Base-by-base conservation (phyloP, 805 yeast genomes). In the Candida oleophila region DNA sequence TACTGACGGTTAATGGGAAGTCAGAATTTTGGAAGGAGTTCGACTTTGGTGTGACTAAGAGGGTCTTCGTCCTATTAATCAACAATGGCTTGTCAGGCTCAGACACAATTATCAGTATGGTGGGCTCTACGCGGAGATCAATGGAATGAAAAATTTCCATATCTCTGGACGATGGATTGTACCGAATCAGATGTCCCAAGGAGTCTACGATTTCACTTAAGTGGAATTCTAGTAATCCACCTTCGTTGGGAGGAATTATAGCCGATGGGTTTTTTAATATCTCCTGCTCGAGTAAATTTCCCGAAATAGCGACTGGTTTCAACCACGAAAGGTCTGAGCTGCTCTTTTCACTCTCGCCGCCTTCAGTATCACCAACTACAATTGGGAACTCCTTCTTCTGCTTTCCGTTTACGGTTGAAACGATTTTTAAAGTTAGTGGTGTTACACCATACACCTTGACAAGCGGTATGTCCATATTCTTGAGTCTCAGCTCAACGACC, bases 381-480 rank as follows among this genome's bases (percentile, higher is more conserved):
- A 57, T 46, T 38, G 65, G 59, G 49, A 68, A 59, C 1, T 54
- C 49, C 22, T 54, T 54, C 30, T 57, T 38, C 2, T 39, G 41
- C 19, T 53, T 52, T 3, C 69, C 74, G 45, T 65, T 59, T 15
- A 65, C 43, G 18, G 48, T 57, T 2, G 65, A 49, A 4, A 56
- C 56, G 9, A 71, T 52, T 42, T 60, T 59, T 8, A 65, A 56
- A 11, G 50, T 55, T 1, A 38, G 64, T 0, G 99, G 98, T 1
- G 92, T 84, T 1, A 89, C 87, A 44, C 98, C 97, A 16, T 71
- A 65, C 1, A 84, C 78, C 1, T 76, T 69, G 28, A 92, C 73
- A 19, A 71, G 59, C 0, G 77, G 77, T n/a, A 71, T 57, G 15
- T 55, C 54, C 42, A 74, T 51, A 12, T 62, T 52, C 4, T 20